Conservation (phyloP, 2,329 filamentous ascomycete species). For the Geosmithia flava region DNA sequence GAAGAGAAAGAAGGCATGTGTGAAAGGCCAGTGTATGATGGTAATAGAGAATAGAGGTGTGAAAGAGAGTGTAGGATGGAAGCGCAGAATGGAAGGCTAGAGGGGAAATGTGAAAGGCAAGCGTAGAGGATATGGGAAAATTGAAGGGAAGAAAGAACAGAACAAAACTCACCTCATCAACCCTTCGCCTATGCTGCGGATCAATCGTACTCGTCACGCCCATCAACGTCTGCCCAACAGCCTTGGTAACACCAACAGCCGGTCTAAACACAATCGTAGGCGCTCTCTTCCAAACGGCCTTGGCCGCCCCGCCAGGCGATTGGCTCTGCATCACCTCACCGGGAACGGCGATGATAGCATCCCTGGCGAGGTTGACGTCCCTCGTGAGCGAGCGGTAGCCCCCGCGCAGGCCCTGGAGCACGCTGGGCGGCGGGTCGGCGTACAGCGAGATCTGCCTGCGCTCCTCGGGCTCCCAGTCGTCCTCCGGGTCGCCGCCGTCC, state of each 20-base stretch:
- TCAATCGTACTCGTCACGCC: slow-evolving; percentile 90
- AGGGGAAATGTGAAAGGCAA: background rate
- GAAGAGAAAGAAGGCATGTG: no score
- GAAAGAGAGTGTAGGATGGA: no score
- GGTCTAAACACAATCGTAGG: slow-evolving; percentile 91
- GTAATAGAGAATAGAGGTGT: no score
- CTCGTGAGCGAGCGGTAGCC: slow-evolving; percentile 74
- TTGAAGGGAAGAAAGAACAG: background rate
- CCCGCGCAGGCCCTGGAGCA: slow-evolving; percentile 73
- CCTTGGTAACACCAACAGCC: slow-evolving; percentile 81
- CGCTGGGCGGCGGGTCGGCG: slow-evolving; percentile 83
- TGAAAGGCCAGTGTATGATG: no score
- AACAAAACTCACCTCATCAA: slow-evolving; percentile 67
- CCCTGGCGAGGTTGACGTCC: slow-evolving; percentile 74
- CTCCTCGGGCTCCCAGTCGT: slow-evolving; percentile 53
- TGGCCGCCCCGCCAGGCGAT: slow-evolving; percentile 68
- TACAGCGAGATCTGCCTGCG: slow-evolving; percentile 79
- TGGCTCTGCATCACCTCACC: slow-evolving; percentile 81
- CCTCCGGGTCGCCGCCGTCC: slow-evolving; percentile 52
- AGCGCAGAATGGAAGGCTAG: no score
- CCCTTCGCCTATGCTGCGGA: slow-evolving; percentile 63
- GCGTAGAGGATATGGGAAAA: background rate
- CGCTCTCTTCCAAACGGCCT: slow-evolving; percentile 65
- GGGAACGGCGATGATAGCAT: slow-evolving; percentile 91
- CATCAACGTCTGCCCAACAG: slow-evolving; percentile 76